phyloP scores from a whole-genome alignment of 495 filamentous ascomycete species.

The Halenospora varia region DNA sequence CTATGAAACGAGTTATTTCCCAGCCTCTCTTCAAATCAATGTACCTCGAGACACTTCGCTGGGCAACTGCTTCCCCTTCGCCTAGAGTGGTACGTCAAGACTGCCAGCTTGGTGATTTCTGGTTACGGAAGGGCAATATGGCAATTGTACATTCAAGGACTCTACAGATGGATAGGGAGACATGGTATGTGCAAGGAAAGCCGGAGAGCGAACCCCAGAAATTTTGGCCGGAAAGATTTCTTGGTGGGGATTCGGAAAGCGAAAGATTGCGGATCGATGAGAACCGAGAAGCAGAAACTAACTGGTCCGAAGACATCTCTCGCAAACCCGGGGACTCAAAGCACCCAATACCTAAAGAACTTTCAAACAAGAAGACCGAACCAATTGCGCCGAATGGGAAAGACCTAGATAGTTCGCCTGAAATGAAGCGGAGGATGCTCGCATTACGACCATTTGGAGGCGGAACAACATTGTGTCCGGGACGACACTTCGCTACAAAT shows the following conservation, averaged over 20 bases:
- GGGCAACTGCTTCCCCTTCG: conserved; percentile 8
- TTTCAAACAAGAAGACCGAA: background rate
- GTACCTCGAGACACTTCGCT: conserved; percentile 6
- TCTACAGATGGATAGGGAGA: background rate
- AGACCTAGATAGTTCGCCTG: background rate
- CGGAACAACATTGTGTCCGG: conserved; percentile 40
- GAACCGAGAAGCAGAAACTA: conserved; percentile 2
- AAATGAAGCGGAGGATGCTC: background rate
- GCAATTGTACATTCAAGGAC: conserved; percentile 2
- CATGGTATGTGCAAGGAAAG: background rate
- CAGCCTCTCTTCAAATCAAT: conserved; percentile 4
- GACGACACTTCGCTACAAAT: conserved; percentile 41
- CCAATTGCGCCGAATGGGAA: background rate
- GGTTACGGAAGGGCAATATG: conserved; percentile 3
- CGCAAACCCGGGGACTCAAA: too few species aligned
- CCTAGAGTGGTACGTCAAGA: conserved; percentile 1
- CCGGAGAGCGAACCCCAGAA: background rate
- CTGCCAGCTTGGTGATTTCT: background rate
- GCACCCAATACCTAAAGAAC: background rate
- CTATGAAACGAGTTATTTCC: background rate
- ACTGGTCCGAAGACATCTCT: background rate
- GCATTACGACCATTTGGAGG: conserved; percentile 40
- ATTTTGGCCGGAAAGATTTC: conserved; percentile 5
- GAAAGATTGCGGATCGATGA: background rate
- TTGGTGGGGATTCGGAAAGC: background rate